These are phyloP conservation scores for Thermochaetoides dissita DNA, from an alignment of 2,329 filamentous ascomycete species.

Conservation along the genomic window DNA sequence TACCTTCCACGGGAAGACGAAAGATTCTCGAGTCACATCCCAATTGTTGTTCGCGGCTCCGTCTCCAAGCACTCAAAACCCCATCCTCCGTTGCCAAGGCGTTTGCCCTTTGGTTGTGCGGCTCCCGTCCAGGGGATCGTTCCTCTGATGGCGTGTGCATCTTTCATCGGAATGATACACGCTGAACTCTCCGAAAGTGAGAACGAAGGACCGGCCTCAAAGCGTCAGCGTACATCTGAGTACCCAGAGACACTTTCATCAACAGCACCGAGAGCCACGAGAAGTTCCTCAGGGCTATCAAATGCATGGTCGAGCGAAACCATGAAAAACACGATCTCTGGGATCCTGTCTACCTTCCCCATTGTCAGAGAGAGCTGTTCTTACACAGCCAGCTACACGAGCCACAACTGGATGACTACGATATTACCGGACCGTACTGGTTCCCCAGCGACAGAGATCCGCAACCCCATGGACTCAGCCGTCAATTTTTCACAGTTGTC, in stretches of 20 bases:
- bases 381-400: no score
- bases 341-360: no score
- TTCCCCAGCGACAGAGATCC: no score
- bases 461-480: no score
- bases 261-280: no score
- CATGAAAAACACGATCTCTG: no score
- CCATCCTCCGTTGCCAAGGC: constrained; percentile 29
- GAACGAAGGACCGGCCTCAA: constrained; percentile 14
- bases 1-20: constrained; percentile 16
- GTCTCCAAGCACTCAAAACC: constrained; percentile 28
- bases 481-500: no score
- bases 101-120: constrained; percentile 26
- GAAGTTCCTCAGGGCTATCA: no score
- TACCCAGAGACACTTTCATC: constrained; percentile 6
- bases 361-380: no score
- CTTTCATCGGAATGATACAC: neutral
- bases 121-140: neutral
- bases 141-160: neutral
- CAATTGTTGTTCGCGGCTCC: constrained; percentile 32
- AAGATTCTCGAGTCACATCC: constrained; percentile 24
- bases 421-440: no score
- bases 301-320: no score
- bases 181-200: neutral
- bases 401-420: no score
- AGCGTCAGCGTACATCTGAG: constrained; percentile 21